Evolutionary conservation across 1,284 basidiomycete genomes (phyloP), one percentile per base, ranked within the genome.

Genomic region (Lentinula novae-zelandiae): DNA sequence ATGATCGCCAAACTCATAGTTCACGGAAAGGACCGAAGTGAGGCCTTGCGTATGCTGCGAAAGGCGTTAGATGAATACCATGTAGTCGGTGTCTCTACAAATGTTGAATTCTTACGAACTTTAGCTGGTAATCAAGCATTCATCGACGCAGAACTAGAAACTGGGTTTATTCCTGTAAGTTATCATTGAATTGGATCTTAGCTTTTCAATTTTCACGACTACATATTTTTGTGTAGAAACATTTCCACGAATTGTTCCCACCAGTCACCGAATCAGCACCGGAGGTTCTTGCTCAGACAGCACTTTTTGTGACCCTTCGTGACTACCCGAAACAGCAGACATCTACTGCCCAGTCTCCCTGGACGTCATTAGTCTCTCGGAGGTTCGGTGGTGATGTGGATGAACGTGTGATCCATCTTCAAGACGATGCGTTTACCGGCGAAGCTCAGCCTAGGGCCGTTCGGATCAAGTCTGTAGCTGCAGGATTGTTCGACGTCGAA

Each of bases 1-100:
- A 92, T 97, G 88, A 96, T 96, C 64, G 88, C 93, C 33, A 95
- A 95, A 71, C 85, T 97, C n/a, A 90, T 97, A 48, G 93, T 93
- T 8, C 92, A 95, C 67, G 95, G 92, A 10, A 77, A 86, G 40
- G 92, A 96, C 73, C 82, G 95, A n/a, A 85, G 84, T 1, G 92
- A 95, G 69, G 95, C 95, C 0, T 73, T 98, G 64, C 80, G 92
- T 8, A 80, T 93, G 68, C 80, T 97, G 61, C 77, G 90, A 8
- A 85, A 86, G 57, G 94, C 93, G 5, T 74, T 97, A 52, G 90
- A 90, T 59, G 87, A 95, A 68, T 98, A 96, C 71, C 86, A 91
- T 69, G 90, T 97, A 57, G 93, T 95, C 0, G 95, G 95, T 12
- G 90, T 96, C 2, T 84, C 87, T 10, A 97, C 95, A 17, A 98